Conservation (phyloP, 2,329 filamentous ascomycete genomes). For the Lachnum nothofagi region DNA sequence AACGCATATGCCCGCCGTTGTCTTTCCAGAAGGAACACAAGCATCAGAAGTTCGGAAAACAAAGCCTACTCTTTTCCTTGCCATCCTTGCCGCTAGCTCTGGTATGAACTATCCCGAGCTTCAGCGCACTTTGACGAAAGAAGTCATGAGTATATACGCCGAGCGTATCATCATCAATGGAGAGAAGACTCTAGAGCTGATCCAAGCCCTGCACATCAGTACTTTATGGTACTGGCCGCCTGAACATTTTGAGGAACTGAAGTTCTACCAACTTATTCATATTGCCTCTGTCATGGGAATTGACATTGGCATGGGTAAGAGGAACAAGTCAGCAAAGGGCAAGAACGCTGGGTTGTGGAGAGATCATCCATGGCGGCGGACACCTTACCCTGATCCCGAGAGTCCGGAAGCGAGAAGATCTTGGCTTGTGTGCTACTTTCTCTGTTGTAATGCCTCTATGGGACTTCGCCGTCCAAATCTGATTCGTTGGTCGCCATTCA, state of each 20-base stretch:
- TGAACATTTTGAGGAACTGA: slow-evolving; percentile 41
- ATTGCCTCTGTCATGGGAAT: slow-evolving; percentile 47
- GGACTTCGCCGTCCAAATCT: slow-evolving; percentile 42
- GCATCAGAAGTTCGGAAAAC: slow-evolving; percentile 51
- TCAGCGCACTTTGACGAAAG: slow-evolving; percentile 41
- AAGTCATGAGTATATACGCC: slow-evolving; percentile 45
- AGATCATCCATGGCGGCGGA: slow-evolving; percentile 40
- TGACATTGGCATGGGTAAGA: slow-evolving; percentile 34
- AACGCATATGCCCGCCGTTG: slow-evolving; percentile 56
- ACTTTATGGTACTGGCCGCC: slow-evolving; percentile 47
- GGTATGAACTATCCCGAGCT: slow-evolving; percentile 46
- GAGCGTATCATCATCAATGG: slow-evolving; percentile 44
- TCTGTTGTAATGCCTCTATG: slow-evolving; percentile 39
- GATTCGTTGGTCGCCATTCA: slow-evolving; percentile 40
- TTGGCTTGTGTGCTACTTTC: slow-evolving; percentile 34
- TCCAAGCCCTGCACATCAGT: slow-evolving; percentile 46
- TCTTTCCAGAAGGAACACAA: slow-evolving; percentile 51
- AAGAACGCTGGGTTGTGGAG: slow-evolving; percentile 39
- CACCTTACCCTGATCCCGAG: slow-evolving; percentile 31
- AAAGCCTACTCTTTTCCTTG: slow-evolving; percentile 64
- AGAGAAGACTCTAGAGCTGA: slow-evolving; percentile 47
- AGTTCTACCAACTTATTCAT: slow-evolving; percentile 48
- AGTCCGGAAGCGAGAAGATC: slow-evolving; percentile 32
- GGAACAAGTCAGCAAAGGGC: slow-evolving; percentile 25
- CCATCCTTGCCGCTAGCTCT: slow-evolving; percentile 59